Conservation (phyloP, 371 early-diverging fungal genomes). For the Zychaea mexicana region DNA sequence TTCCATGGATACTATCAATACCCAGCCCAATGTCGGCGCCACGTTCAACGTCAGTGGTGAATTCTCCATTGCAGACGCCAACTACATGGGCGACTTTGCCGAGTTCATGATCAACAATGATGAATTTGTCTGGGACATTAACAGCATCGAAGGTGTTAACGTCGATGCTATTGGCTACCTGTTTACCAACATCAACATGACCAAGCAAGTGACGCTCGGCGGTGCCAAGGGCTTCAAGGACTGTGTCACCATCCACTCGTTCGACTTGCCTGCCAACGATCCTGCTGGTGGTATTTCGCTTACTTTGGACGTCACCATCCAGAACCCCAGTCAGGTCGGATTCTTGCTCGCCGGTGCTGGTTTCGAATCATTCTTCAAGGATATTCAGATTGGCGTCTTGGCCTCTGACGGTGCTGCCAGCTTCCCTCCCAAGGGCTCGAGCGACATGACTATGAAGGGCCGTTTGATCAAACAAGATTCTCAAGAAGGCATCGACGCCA, state of each 20-base stretch:
- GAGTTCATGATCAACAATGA: conserved; percentile 58
- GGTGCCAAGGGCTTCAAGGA: conserved; percentile 60
- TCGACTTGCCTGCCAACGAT: conserved; percentile 61
- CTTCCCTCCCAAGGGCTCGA: conserved; percentile 35
- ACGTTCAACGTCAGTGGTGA: conserved; percentile 48
- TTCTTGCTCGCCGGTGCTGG: conserved; percentile 46
- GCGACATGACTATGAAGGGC: conserved; percentile 48
- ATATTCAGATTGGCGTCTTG: conserved; percentile 36
- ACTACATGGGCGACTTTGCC: conserved; percentile 53
- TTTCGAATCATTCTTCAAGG: conserved; percentile 35
- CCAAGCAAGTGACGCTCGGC: conserved; percentile 53
- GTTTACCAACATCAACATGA: conserved; percentile 57
- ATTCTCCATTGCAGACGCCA: conserved; percentile 46
- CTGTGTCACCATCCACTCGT: conserved; percentile 53
- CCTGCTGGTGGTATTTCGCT: conserved; percentile 59
- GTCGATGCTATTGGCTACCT: conserved; percentile 61
- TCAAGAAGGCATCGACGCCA: conserved; percentile 46
- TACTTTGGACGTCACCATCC: conserved; percentile 47
- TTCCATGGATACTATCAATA: conserved; percentile 48
- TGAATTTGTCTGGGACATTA: conserved; percentile 62
- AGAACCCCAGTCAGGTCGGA: conserved; percentile 59
- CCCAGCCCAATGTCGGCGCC: conserved; percentile 51
- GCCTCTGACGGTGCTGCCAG: conserved; percentile 33
- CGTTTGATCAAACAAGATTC: conserved; percentile 49
- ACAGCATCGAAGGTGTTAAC: conserved; percentile 40